Base-by-base conservation (phyloP, 352 stramenopile genomes). In the Pythium insidiosum region DNA sequence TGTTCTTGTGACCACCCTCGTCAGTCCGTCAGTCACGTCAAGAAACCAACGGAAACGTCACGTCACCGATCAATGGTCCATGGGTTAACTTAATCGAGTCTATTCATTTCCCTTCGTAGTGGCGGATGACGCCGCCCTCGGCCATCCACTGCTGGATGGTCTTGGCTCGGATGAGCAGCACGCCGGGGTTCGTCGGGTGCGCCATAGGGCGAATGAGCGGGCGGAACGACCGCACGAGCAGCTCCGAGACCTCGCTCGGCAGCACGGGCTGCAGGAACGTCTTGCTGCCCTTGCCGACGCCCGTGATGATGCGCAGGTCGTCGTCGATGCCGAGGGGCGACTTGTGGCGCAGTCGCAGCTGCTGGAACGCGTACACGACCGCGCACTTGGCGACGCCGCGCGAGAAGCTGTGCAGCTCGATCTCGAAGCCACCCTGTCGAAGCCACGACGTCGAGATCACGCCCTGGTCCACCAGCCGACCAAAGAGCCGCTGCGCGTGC, bases 331-430 rank as follows among this genome's bases (percentile, higher is more conserved):
- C 56, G 2, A 55, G 38, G 4, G 24, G 39, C 2, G 35, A 25
- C 21, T 24, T 18, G 6, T 20, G 30, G 6, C 42, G 49, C 7
- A n/a, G 26, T 5, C 49, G 49, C 5, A 59, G 41, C 19, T 66
- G 55, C 13, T 71, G 59, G 18, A 88, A 74, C 11, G 73, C 68
- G 30, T 66, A 66, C 28, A 85, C 68, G n/a, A 86, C 67, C 1
- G 76, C 76, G 29, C 68, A 82, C 53, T 86, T 88, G 11, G 71
- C 76, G 10, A 82, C 57, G 15, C 73, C 73, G 15, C 58, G 55
- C 18, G 71, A 85, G 36, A 86, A 84, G 5, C 63, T 71, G 61
- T 88, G 76, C 53, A 88, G 50, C 25, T 88, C 73, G 39, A 88
- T 73, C 38, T 80, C 63, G 55, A 66, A 88, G 4, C 71, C 68